Conservation (phyloP, 2,329 filamentous ascomycete species). For the Penicillium hordei region DNA sequence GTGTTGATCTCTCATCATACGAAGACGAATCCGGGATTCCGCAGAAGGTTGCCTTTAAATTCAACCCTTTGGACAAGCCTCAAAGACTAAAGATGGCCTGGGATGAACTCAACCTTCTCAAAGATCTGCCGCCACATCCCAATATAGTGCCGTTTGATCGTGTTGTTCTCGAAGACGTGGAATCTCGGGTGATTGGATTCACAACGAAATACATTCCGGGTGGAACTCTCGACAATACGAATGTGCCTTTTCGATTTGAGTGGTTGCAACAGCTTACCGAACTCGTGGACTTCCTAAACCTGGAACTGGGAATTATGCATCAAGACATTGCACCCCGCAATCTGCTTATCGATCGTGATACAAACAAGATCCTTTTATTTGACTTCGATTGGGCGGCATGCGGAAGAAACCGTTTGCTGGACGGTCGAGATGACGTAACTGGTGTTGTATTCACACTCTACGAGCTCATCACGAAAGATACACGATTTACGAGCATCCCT, state of each 20-base stretch:
- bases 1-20: slow-evolving; percentile 19
- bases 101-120: slow-evolving; percentile 31
- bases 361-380: slow-evolving; percentile 26
- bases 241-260: slow-evolving; percentile 23
- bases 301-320: slow-evolving; percentile 32
- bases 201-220: slow-evolving; percentile 29
- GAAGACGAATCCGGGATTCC: background rate
- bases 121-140: slow-evolving; percentile 28
- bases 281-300: slow-evolving; percentile 26
- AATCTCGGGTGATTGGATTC: slow-evolving; percentile 31
- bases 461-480: slow-evolving; percentile 30
- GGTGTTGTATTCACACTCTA: slow-evolving; percentile 29
- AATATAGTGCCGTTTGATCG: slow-evolving; percentile 32
- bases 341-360: slow-evolving; percentile 28
- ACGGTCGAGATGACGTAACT: slow-evolving; percentile 27
- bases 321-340: slow-evolving; percentile 36
- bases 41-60: slow-evolving; percentile 23
- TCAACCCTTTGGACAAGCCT: slow-evolving; percentile 17
- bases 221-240: slow-evolving; percentile 26
- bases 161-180: slow-evolving; percentile 29
- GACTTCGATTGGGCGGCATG: slow-evolving; percentile 26
- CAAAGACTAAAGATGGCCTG: slow-evolving; percentile 22
- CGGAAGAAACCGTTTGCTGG: slow-evolving; percentile 15
- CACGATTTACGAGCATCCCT: slow-evolving; percentile 22
- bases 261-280: slow-evolving; percentile 27